Evolutionary conservation across 2,329 filamentous ascomycete genomes (phyloP).

Genomic region (Chaetomium globosum): DNA sequence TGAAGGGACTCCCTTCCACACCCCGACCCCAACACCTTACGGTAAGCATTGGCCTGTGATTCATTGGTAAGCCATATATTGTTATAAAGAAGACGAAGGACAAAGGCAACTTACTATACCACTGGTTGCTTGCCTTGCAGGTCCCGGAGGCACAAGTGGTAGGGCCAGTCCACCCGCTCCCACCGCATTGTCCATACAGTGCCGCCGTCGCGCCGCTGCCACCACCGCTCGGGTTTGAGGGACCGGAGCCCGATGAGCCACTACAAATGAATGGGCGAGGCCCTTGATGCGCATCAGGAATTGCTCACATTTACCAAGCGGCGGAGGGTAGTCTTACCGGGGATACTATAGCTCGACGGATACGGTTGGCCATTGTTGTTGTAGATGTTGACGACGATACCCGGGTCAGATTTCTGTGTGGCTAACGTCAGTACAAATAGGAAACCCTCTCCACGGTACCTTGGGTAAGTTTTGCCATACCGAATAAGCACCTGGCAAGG

Average conservation of each 20-base stretch:
- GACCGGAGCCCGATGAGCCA: background rate
- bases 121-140: background rate
- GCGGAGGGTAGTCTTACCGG: background rate
- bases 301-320: background rate
- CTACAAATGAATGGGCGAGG: background rate
- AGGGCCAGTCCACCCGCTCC: background rate
- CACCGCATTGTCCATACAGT: background rate
- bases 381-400: background rate
- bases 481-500: constrained; percentile 9
- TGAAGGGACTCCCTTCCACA: background rate
- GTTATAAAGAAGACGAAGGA: background rate
- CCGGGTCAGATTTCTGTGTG: background rate
- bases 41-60: background rate
- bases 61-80: background rate
- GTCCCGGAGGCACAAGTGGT: background rate
- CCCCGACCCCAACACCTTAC: background rate
- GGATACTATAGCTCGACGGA: background rate
- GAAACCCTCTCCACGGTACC: background rate
- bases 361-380: constrained; percentile 1
- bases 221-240: background rate
- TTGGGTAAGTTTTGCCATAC: background rate
- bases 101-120: background rate
- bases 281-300: background rate
- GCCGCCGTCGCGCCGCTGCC: background rate
- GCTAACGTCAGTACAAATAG: background rate